phyloP scores from a whole-genome alignment of 2,329 filamentous ascomycete species.

The Colletotrichum plurivorum region DNA sequence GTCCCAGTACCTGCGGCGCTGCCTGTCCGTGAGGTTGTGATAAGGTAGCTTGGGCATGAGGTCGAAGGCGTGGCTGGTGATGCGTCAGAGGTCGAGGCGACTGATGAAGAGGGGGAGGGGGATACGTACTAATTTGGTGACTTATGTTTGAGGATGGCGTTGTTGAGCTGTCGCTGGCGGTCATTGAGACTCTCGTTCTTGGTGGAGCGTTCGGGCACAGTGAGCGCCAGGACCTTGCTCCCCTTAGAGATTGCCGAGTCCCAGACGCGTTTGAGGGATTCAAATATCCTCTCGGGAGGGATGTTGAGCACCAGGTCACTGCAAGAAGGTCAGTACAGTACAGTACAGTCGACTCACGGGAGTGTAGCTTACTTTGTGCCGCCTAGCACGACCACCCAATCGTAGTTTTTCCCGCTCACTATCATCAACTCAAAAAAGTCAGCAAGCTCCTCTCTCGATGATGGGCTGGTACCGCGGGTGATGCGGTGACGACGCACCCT shows the following conservation, averaged over 20 bases:
- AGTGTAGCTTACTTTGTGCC: conserved; percentile 70
- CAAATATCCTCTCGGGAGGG: conserved; percentile 59
- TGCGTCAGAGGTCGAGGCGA: background rate
- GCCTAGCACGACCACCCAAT: conserved; percentile 75
- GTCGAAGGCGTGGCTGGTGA: conserved; percentile 69
- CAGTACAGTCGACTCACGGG: background rate
- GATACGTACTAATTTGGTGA: conserved; percentile 66
- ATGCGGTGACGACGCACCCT: conserved; percentile 50
- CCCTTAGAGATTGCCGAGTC: conserved; percentile 62
- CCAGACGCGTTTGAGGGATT: conserved; percentile 65
- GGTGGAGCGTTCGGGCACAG: conserved; percentile 67
- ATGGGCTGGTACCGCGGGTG: too few relatives aligned
- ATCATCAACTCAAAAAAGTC: too few relatives aligned
- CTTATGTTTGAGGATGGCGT: conserved; percentile 64
- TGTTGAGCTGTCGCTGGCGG: conserved; percentile 64
- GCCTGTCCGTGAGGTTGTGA: conserved; percentile 60
- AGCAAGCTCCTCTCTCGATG: too few relatives aligned
- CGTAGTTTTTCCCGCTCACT: conserved; percentile 52
- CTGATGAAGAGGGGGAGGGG: background rate
- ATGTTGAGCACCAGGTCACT: conserved; percentile 65
- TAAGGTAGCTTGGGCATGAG: conserved; percentile 69
- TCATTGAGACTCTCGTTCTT: conserved; percentile 47
- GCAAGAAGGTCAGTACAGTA: background rate
- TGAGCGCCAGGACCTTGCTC: conserved; percentile 73
- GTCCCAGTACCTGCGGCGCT: conserved; percentile 69